Evolutionary conservation across 805 yeast species (phyloP), one percentile per base, ranked within the genome.

Genomic region (Yarrowia hollandica): DNA sequence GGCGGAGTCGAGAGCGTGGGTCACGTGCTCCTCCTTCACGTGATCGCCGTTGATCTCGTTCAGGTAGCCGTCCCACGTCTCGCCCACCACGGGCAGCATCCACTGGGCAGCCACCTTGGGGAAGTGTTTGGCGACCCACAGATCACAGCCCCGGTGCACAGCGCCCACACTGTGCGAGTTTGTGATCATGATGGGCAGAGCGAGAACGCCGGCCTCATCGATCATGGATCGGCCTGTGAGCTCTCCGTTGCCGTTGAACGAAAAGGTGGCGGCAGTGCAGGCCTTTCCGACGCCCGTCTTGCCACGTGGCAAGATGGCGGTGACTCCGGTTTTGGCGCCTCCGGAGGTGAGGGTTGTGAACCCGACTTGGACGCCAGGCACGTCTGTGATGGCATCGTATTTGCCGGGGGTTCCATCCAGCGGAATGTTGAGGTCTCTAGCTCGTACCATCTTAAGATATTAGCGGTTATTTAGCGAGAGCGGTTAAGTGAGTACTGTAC

Each of bases 11-110:
- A 46, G 38, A 2, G 55, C 55, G 5, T 18, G 22, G 6, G 22
- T 22, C 39, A 33, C 55, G 39, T 48, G 55, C 7, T 15, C n/a
- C 14, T 31, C 39, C 22, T 48, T 48, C 12, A 48, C 55, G 34
- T 48, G 39, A n/a, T 48, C 55, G 12, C 55, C 55, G 31, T 48
- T 48, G 21, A 48, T 48, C 10, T 33, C 39, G 30, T 48, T 48
- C 9, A 48, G 15, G n/a, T 48, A 48, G 2, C 55, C 55, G 39
- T 48, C 55, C 55, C 55, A 48, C 1, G 55, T 48, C 39, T 48
- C 55, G 5, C 39, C 55, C 0, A 48, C 55, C 15, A 48, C 55
- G 0, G 55, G 55, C 16, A 48, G 30, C 55, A 48, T 48, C 55
- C 55, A 48, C 9, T 48, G 55, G 16, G 55, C 55, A 3, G 55